A percentile compares a stretch with the other conserved stretches of the same genome.
Conservation (phyloP, 2,329 filamentous ascomycete genomes). For the Davidsoniella australis region DNA sequence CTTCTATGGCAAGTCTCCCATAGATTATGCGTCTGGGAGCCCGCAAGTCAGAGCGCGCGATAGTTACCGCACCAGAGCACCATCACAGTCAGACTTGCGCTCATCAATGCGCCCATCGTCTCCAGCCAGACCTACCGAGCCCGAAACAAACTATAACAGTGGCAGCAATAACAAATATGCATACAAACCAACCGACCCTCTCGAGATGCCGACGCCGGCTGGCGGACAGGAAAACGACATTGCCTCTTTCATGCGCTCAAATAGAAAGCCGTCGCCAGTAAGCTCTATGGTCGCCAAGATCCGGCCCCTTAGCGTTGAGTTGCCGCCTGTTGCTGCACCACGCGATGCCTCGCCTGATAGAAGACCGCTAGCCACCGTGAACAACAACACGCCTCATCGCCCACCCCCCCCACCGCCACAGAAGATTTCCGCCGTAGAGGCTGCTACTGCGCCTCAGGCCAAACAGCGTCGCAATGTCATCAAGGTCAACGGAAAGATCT, state of each 20-base stretch:
- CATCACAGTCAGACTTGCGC: conserved; percentile 13
- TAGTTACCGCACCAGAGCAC: background rate
- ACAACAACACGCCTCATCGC: conserved; percentile 56
- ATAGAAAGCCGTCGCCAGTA: conserved; percentile 5
- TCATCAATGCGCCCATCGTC: background rate
- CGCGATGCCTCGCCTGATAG: conserved; percentile 33
- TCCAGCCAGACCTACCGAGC: background rate
- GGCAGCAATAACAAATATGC: background rate
- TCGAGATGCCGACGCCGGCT: conserved; percentile 21
- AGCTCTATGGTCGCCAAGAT: conserved; percentile 6
- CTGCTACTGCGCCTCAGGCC: conserved; percentile 27
- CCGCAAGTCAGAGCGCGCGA: conserved; percentile 31
- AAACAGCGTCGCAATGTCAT: conserved; percentile 69
- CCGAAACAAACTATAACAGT: conserved; percentile 25
- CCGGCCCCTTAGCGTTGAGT: conserved; percentile 2
- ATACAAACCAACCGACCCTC: background rate
- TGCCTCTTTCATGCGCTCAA: conserved; percentile 43
- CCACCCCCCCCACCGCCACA: conserved; percentile 69
- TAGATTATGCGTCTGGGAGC: conserved; percentile 40
- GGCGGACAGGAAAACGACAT: conserved; percentile 78
- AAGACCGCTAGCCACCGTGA: conserved; percentile 36
- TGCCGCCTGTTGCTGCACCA: conserved; percentile 1
- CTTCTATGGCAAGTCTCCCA: conserved; percentile 22
- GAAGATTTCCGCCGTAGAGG: conserved; percentile 92
- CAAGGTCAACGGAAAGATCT: conserved; percentile 77